Percentiles rank a stretch among this genome's conserved stretches.
These are phyloP conservation scores for Dioscorea alata DNA, from an alignment of 106 monocot genomes.

Conservation along the genomic window DNA sequence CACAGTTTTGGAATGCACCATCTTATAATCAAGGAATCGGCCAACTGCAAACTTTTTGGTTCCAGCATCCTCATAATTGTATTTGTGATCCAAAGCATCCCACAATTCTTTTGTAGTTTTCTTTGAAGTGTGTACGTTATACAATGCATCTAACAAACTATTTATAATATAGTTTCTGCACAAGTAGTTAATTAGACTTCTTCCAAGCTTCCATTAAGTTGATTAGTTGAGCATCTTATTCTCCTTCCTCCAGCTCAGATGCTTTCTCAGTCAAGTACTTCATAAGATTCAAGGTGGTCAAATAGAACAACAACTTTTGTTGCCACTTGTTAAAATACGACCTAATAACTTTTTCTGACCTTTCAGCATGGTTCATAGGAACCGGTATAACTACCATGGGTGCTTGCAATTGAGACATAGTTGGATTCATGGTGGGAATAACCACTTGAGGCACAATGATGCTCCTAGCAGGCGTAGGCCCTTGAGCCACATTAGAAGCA, in stretches of 20 bases:
- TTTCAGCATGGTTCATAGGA: too few relatives aligned
- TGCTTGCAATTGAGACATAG: too few relatives aligned
- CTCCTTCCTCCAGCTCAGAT: background rate
- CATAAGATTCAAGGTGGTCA: background rate
- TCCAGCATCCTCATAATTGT: background rate
- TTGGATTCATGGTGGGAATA: too few relatives aligned
- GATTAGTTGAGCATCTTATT: background rate
- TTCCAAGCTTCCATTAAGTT: too few relatives aligned
- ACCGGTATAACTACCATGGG: too few relatives aligned
- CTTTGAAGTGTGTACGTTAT: background rate
- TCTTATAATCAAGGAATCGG: constrained; percentile 2
- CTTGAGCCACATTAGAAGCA: too few relatives aligned
- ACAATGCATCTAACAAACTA: too few relatives aligned
- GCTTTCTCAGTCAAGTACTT: background rate
- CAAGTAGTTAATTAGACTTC: too few relatives aligned
- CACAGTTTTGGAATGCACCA: background rate
- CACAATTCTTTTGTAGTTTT: background rate
- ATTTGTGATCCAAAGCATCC: constrained; percentile 5
- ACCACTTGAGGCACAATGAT: too few relatives aligned
- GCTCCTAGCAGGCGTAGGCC: too few relatives aligned
- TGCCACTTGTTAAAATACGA: background rate
- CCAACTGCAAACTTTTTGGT: constrained; percentile 7
- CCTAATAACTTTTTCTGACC: background rate
- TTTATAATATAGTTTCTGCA: too few relatives aligned
- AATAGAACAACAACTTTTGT: constrained; percentile 5